Base-by-base conservation (phyloP, 2,329 filamentous ascomycete species). In the Fusarium buharicum region DNA sequence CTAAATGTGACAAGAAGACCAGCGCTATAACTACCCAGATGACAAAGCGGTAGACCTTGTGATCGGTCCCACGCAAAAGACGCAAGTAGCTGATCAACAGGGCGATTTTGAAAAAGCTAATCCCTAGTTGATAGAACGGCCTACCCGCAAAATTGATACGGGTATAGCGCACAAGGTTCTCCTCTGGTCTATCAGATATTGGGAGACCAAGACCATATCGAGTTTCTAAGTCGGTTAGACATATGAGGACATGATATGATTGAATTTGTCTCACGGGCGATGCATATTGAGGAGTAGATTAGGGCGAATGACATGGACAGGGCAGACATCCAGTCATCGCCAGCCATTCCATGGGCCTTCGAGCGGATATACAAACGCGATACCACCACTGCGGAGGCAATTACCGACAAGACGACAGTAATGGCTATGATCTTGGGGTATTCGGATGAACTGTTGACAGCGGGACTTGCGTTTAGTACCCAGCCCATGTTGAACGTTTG, bases 71-170 rank as follows among this genome's bases (percentile, higher is more conserved):
- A 37, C 78, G 77, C 30, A 85, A 74, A 3, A 85, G 76, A 6
- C 81, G 78, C 16, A 84, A 70, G 60, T 84, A 85, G 59, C 80
- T 82, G 64, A 84, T 78, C 53, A 83, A 74, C 3, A 85, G 73
- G 0, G 82, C 81, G 24, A 84, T 78, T 66, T 85, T 85, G 77
- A 85, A 85, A 54, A 83, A 83, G 56, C 80, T 81, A 68, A 85
- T 83, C 33, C 83, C 83, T 8, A 83, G 45, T 59, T 84, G 82
- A 57, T 85, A 85, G 39, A 85, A 78, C 0, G 83, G 83, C 3
- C 83, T 77, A 2, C 82, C 83, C 6, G 79, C 80, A 60, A 78
- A 85, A 68, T 85, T 85, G 66, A 82, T 72, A 50, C 81, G 68
- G 0, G 79, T 81, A 66, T 84, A 85, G 0, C 72, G 72, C 6